Percentiles rank a stretch among this genome's conserved stretches.
phyloP scores from a whole-genome alignment of 1,284 basidiomycete species.

The Sporisorium graminicola region DNA sequence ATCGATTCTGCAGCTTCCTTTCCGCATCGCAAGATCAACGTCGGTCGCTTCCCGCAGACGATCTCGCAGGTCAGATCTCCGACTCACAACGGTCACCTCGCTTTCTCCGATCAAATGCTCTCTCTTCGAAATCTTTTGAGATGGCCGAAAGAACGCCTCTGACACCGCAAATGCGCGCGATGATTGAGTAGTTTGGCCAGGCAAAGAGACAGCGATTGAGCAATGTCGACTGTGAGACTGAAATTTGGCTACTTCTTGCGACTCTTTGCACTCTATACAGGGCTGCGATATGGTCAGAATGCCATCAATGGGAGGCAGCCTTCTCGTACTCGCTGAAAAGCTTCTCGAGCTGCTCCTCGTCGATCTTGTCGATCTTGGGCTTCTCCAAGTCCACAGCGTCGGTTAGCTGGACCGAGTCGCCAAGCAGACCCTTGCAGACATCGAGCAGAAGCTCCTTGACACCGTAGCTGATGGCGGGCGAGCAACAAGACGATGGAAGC shows the following conservation, averaged over 20 bases:
- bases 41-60: not conserved
- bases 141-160: not conserved
- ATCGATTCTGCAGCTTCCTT: not conserved
- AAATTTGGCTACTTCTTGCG: not conserved
- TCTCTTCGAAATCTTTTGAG: too few species aligned
- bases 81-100: too few species aligned
- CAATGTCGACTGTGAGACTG: too few species aligned
- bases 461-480: constrained; percentile 28
- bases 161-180: not conserved
- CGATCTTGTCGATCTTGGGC: constrained; percentile 44
- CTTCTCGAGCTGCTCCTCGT: constrained; percentile 52
- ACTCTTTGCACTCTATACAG: not conserved
- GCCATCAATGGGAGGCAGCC: constrained; percentile 20
- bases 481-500: too few species aligned
- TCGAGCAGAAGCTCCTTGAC: constrained; percentile 53
- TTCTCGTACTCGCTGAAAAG: constrained; percentile 48
- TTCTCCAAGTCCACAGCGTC: constrained; percentile 41
- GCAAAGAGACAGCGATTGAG: too few species aligned
- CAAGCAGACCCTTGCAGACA: constrained; percentile 47
- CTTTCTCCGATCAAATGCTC: too few species aligned
- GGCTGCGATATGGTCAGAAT: not conserved
- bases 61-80: too few species aligned
- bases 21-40: not conserved
- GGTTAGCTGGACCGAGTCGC: constrained; percentile 48
- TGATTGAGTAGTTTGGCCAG: too few species aligned